Evolutionary conservation across 1,139 yeast species (phyloP).

Genomic region (Debaryomyces sp.): DNA sequence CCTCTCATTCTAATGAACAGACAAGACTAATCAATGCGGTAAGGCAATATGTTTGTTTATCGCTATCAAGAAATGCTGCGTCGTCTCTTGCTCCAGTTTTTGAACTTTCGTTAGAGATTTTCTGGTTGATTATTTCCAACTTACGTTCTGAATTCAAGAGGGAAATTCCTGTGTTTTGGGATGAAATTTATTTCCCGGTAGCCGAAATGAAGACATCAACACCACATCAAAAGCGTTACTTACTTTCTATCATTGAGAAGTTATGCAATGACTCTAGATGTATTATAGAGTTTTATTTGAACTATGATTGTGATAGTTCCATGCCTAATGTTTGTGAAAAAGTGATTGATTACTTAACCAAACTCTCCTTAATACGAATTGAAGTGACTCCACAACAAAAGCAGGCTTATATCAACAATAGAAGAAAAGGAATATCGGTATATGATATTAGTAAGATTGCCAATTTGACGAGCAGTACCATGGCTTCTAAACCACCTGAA

Average conservation of each 20-base stretch:
- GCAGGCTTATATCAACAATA: conserved; percentile 63
- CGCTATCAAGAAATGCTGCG: conserved; percentile 90
- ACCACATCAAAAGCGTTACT: conserved; percentile 86
- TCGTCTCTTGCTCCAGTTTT: conserved; percentile 90
- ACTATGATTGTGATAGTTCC: conserved; percentile 89
- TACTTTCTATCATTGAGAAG: conserved; percentile 75
- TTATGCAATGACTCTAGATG: conserved; percentile 89
- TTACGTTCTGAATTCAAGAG: conserved; percentile 85
- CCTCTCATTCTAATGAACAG: conserved; percentile 56
- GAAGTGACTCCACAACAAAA: conserved; percentile 74
- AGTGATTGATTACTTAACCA: conserved; percentile 75
- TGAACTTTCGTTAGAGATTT: conserved; percentile 88
- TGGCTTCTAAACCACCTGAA: conserved; percentile 63
- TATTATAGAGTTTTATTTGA: conserved; percentile 86
- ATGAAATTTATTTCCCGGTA: conserved; percentile 92
- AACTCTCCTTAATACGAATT: conserved; percentile 68
- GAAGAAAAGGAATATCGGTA: conserved; percentile 64
- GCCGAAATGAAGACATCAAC: conserved; percentile 92
- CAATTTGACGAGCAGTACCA: conserved; percentile 69
- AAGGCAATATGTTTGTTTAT: conserved; percentile 79
- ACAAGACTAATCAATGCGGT: conserved; percentile 77
- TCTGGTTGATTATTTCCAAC: conserved; percentile 85
- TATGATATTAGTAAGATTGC: conserved; percentile 77
- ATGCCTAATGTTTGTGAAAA: conserved; percentile 87
- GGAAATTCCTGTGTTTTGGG: conserved; percentile 92